These are phyloP conservation scores for Allantophomopsis lycopodina DNA, from an alignment of 2,329 filamentous ascomycete species.

Conservation along the genomic window DNA sequence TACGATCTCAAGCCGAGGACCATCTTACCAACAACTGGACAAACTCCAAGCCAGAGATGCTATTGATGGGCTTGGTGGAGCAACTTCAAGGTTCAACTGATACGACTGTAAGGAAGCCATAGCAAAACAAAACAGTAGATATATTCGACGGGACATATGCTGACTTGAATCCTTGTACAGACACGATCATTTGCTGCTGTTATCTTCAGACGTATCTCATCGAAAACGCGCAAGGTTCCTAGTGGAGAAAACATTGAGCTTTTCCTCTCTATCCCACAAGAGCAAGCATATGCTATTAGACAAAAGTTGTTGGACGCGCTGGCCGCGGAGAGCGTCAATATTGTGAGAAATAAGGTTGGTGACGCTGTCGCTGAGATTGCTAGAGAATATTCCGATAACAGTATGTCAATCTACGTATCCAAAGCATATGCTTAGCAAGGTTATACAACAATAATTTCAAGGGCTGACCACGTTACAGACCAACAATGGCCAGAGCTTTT, in stretches of 20 bases:
- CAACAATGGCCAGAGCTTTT: conserved; percentile 86
- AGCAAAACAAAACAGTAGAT: neutral
- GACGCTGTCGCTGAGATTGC: conserved; percentile 96
- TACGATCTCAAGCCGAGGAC: conserved; percentile 78
- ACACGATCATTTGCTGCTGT: conserved; percentile 85
- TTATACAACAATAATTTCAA: no score
- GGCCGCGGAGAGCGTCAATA: conserved; percentile 55
- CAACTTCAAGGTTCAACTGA: conserved; percentile 66
- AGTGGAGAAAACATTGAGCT: conserved; percentile 65
- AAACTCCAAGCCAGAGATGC: conserved; percentile 62
- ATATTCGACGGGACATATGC: neutral
- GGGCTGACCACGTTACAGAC: conserved; percentile 31
- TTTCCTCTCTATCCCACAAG: conserved; percentile 64
- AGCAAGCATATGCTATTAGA: conserved; percentile 67
- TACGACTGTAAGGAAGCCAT: conserved; percentile 13
- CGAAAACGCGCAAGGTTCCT: conserved; percentile 69
- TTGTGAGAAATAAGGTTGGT: conserved; percentile 86
- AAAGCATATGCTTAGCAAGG: no score
- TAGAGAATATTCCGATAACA: conserved; percentile 84
- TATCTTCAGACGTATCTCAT: conserved; percentile 86
- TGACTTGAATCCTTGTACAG: conserved; percentile 29
- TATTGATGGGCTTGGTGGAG: conserved; percentile 89
- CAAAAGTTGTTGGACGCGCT: conserved; percentile 72
- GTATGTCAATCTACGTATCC: conserved; percentile 33
- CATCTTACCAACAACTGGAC: conserved; percentile 89